These are phyloP conservation scores for Psilocybe azurescens DNA, from an alignment of 768 basidiomycete genomes.

Conservation along the genomic window DNA sequence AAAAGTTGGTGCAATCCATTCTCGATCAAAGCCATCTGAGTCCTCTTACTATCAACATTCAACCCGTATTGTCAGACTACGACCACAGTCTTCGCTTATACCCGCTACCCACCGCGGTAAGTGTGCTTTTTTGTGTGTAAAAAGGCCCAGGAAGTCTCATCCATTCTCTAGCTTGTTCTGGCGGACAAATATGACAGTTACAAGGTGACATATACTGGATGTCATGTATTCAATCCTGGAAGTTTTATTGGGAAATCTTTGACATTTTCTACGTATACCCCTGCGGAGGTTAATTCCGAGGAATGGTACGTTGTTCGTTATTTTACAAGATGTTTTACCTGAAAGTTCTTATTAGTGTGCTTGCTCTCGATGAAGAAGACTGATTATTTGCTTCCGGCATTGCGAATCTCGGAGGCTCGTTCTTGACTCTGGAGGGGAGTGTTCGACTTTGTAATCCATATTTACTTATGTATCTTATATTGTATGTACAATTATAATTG, in stretches of 20 bases:
- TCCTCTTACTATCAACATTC: conserved; percentile 82
- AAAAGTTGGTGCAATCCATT: conserved; percentile 92
- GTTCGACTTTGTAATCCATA: not conserved
- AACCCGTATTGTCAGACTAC: conserved; percentile 87
- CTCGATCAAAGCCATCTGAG: conserved; percentile 95
- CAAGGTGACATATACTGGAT: conserved; percentile 96
- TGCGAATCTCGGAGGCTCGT: too few relatives aligned
- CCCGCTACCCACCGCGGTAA: conserved; percentile 90
- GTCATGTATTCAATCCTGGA: conserved; percentile 98
- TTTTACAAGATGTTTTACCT: not conserved
- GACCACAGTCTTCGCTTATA: conserved; percentile 94
- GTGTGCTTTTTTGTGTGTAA: not conserved
- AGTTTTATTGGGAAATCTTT: conserved; percentile 85
- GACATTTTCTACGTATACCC: conserved; percentile 90
- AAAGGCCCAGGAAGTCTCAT: conserved; percentile 9
- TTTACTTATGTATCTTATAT: not conserved
- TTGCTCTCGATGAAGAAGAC: conserved; percentile 46
- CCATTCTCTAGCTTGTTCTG: conserved; percentile 71
- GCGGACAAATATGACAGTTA: conserved; percentile 98
- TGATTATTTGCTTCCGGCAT: not conserved
- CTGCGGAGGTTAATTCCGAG: conserved; percentile 83
- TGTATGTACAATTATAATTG: not conserved
- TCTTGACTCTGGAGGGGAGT: too few relatives aligned
- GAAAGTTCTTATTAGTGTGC: conserved; percentile 29
- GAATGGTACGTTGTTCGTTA: conserved; percentile 60